Evolutionary conservation across 495 filamentous ascomycete species (phyloP).

Genomic region (Tetracladium marchalianum): DNA sequence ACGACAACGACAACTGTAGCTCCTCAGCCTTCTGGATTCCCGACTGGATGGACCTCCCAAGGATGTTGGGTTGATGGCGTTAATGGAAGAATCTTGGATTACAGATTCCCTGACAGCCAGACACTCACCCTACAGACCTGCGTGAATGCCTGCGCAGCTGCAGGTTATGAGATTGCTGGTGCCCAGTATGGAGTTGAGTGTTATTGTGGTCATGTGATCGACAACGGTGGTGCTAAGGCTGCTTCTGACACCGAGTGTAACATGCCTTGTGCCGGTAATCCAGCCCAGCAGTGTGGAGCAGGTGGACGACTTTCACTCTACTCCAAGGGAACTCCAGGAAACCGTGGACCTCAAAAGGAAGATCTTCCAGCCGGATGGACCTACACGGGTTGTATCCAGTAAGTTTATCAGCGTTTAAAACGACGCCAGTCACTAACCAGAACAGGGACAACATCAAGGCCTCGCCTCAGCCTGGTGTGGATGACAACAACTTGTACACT

Average conservation of each 20-base stretch:
- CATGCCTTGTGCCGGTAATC: constrained; percentile 42
- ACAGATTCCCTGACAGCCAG: constrained; percentile 2
- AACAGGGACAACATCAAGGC: constrained; percentile 6
- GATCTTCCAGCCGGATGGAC: constrained; percentile 11
- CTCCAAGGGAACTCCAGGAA: neutral
- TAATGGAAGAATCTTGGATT: constrained; percentile 1
- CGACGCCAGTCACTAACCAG: too few species aligned
- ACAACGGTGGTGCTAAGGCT: constrained; percentile 18
- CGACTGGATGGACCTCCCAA: constrained; percentile 10
- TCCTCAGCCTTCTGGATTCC: neutral
- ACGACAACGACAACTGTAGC: too few species aligned
- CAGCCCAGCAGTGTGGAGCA: constrained; percentile 44
- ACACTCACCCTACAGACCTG: constrained; percentile 42
- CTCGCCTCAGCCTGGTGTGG: constrained; percentile 1
- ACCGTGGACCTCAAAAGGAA: constrained; percentile 1
- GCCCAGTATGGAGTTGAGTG: constrained; percentile 60
- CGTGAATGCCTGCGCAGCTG: constrained; percentile 39
- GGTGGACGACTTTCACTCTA: constrained; percentile 29
- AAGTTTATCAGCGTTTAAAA: too few species aligned
- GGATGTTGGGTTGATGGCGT: constrained; percentile 14
- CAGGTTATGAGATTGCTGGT: constrained; percentile 47
- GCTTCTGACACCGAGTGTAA: constrained; percentile 41
- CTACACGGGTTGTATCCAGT: constrained; percentile 11
- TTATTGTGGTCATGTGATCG: constrained; percentile 36
- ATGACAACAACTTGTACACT: neutral